Conservation (phyloP, 2,329 filamentous ascomycete genomes). For the Alternaria atra region DNA sequence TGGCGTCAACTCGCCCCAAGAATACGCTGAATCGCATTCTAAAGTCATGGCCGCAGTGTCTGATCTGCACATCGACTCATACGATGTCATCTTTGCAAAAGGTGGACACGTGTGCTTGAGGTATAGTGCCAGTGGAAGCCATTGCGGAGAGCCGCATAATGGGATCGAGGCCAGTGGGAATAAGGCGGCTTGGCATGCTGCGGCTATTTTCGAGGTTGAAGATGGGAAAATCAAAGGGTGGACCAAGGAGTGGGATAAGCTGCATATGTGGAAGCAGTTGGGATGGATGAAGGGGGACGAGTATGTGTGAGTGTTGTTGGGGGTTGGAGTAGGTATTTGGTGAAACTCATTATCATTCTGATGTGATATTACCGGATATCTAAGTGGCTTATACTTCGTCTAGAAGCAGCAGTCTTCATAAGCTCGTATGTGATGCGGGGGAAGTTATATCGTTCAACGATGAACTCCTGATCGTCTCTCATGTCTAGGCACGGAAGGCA, state of each 20-base stretch:
- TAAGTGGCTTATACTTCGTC: background rate
- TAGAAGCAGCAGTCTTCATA: background rate
- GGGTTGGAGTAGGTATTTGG: background rate
- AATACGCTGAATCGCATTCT: slow-evolving; percentile 51
- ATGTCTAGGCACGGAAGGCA: slow-evolving; percentile 22
- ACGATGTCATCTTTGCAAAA: slow-evolving; percentile 51
- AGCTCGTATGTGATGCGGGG: background rate
- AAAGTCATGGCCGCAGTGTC: slow-evolving; percentile 48
- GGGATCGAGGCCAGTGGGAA: slow-evolving; percentile 45
- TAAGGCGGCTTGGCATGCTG: slow-evolving; percentile 50
- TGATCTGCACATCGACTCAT: slow-evolving; percentile 49
- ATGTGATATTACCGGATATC: background rate
- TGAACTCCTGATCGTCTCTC: background rate
- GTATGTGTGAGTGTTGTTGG: background rate
- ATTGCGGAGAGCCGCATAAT: slow-evolving; percentile 48
- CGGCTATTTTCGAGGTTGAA: slow-evolving; percentile 52
- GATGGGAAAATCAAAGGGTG: slow-evolving; percentile 50
- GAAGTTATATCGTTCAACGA: background rate
- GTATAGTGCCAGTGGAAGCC: slow-evolving; percentile 51
- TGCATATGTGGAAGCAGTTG: slow-evolving; percentile 27
- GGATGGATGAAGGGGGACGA: slow-evolving; percentile 24
- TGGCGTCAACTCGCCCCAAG: slow-evolving; percentile 48
- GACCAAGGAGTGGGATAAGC: slow-evolving; percentile 51
- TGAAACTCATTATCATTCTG: background rate
- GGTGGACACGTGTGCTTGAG: slow-evolving; percentile 47